Percentiles rank a stretch among this genome's conserved stretches.
phyloP scores from a whole-genome alignment of 352 stramenopile genomes.

The Globisporangium paddicum region DNA sequence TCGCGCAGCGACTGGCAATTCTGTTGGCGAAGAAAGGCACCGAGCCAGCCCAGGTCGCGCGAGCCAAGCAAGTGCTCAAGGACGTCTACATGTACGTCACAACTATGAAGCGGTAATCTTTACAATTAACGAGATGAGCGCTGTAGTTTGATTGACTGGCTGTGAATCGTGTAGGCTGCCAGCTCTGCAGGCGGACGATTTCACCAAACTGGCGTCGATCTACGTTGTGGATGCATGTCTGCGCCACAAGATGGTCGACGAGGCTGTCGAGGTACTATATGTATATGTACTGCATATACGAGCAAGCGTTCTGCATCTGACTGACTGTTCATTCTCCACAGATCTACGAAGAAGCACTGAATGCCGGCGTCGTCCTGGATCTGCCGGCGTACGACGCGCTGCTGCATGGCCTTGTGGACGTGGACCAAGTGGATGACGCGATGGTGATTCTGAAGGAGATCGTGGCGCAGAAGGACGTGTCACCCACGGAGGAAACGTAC shows the following conservation, averaged over 20 bases:
- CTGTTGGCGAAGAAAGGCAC: slow-evolving; percentile 48
- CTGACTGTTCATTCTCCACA: background rate
- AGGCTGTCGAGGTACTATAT: slow-evolving; percentile 35
- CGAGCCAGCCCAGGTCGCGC: slow-evolving; percentile 22
- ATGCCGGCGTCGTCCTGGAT: slow-evolving; percentile 46
- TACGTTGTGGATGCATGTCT: slow-evolving; percentile 66
- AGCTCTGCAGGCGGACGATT: slow-evolving; percentile 46
- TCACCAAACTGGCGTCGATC: slow-evolving; percentile 60
- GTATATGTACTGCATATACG: background rate
- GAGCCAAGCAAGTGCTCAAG: slow-evolving; percentile 33
- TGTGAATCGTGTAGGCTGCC: slow-evolving; percentile 12
- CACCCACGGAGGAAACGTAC: slow-evolving; percentile 50
- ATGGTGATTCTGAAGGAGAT: slow-evolving; percentile 35
- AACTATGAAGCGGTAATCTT: background rate
- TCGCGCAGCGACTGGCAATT: slow-evolving; percentile 59
- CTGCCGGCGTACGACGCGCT: slow-evolving; percentile 50
- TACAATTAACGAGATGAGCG: background rate
- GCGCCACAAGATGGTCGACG: slow-evolving; percentile 31
- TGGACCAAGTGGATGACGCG: slow-evolving; percentile 36
- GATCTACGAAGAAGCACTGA: slow-evolving; percentile 42
- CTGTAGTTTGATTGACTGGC: background rate
- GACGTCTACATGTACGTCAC: slow-evolving; percentile 17
- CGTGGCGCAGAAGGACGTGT: slow-evolving; percentile 35
- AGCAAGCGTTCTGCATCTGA: background rate
- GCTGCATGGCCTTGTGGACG: slow-evolving; percentile 35